These are phyloP conservation scores for Claviceps quebecensis DNA, from an alignment of 2,329 filamentous ascomycete genomes.

Conservation along the genomic window DNA sequence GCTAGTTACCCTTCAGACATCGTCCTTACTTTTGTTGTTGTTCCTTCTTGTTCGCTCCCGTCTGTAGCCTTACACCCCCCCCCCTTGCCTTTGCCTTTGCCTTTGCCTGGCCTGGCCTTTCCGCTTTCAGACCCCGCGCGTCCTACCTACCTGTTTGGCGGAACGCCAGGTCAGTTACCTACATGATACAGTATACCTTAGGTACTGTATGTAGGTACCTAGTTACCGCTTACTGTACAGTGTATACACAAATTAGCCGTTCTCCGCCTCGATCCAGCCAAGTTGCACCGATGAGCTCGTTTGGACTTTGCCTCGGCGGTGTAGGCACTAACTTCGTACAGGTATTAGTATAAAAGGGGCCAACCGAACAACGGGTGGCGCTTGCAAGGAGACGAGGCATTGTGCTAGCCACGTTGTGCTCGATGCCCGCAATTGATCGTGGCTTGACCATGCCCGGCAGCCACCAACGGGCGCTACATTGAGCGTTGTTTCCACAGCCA, in stretches of 20 bases:
- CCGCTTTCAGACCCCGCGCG: constrained; percentile 1
- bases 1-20: too few species aligned
- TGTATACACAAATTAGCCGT: not conserved
- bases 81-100: not conserved
- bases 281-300: constrained; percentile 5
- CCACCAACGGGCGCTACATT: constrained; percentile 1
- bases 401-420: not conserved
- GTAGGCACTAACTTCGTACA: not conserved
- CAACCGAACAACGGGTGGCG: constrained; percentile 3
- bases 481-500: not conserved
- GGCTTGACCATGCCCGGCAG: not conserved
- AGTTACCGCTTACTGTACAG: too few species aligned
- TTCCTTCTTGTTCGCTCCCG: not conserved
- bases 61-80: not conserved
- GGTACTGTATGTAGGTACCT: not conserved
- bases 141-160: not conserved
- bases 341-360: not conserved
- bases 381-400: constrained; percentile 1
- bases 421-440: not conserved
- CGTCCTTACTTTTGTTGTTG: not conserved
- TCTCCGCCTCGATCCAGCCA: constrained; percentile 6
- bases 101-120: not conserved
- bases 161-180: not conserved
- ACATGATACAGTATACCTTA: not conserved
- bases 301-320: not conserved